Evolutionary conservation across 495 filamentous ascomycete species (phyloP).

Genomic region (Penicillium lagena): DNA sequence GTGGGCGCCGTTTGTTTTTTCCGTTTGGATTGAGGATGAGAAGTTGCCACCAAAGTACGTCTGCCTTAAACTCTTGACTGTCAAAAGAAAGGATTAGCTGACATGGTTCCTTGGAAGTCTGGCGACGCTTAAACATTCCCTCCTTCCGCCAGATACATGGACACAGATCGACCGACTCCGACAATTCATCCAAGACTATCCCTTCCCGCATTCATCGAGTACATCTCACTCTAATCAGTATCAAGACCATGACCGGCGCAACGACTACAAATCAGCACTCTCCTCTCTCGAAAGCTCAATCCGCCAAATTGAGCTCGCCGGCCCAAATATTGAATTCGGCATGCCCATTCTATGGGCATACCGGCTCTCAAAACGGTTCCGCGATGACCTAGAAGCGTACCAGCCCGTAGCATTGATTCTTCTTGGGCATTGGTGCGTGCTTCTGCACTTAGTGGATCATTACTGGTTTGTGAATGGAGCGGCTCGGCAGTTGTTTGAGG

Average conservation of each 20-base stretch:
- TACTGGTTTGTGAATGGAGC: conserved; percentile 36
- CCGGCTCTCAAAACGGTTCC: conserved; percentile 36
- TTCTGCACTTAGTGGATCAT: conserved; percentile 29
- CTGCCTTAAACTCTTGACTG: no score
- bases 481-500: conserved; percentile 13
- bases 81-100: neutral
- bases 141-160: conserved; percentile 14
- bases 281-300: conserved; percentile 3
- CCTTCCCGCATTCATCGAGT: conserved; percentile 1
- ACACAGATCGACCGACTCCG: conserved; percentile 7
- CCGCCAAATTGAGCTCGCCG: conserved; percentile 15
- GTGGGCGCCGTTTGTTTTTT: conserved; percentile 13
- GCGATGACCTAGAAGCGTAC: conserved; percentile 32
- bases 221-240: neutral
- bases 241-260: conserved; percentile 1
- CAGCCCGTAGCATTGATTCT: conserved; percentile 43
- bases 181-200: conserved; percentile 13
- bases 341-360: conserved; percentile 31
- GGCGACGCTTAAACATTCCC: conserved; percentile 5
- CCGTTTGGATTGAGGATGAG: conserved; percentile 11
- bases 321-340: conserved; percentile 10
- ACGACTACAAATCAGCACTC: conserved; percentile 11
- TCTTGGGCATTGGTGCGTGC: conserved; percentile 33
- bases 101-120: conserved; percentile 2
- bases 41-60: conserved; percentile 10